Evolutionary conservation across 75 land plant species (phyloP), one percentile per base, ranked within the genome.

Genomic region (Adiantum capillusveneris): DNA sequence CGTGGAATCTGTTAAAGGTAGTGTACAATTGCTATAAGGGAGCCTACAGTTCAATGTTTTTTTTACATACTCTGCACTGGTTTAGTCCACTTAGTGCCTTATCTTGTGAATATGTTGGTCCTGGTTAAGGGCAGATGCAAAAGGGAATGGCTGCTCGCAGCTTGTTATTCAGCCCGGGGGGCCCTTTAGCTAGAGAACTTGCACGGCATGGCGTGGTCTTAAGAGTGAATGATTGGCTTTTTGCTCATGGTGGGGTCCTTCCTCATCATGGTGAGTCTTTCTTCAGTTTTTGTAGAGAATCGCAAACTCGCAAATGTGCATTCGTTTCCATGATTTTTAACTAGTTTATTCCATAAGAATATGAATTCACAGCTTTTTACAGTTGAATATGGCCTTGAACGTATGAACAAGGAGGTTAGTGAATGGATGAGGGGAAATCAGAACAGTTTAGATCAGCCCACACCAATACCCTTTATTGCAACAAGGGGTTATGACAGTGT

Each of bases 251-350:
- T 50, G 98, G 98, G 19, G 76, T 93, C 62, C 87, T 85, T 60
- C 98, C 98, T 73, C 98, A 93, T 70, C 98, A 93, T 86, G 98
- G 98, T 93, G 70, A 68, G 60, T 45, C n/a, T n/a, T n/a, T n/a
- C n/a, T n/a, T n/a, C n/a, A n/a, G n/a, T n/a, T n/a, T n/a, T n/a
- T n/a, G n/a, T n/a, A n/a, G n/a, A n/a, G n/a, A n/a, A n/a, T n/a
- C n/a, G n/a, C n/a, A n/a, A n/a, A n/a, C n/a, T n/a, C n/a, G n/a
- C n/a, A n/a, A n/a, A n/a, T n/a, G n/a, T n/a, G n/a, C n/a, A n/a
- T n/a, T n/a, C n/a, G n/a, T n/a, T n/a, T n/a, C n/a, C n/a, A n/a
- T n/a, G n/a, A n/a, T n/a, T n/a, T n/a, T n/a, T n/a, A n/a, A n/a
- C 37, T 34, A 9, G 37, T 34, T 34, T 34, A 34, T 34, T 3